These are phyloP conservation scores for Tolypocladium endophyticum DNA, from an alignment of 2,329 filamentous ascomycete genomes.

Conservation along the genomic window DNA sequence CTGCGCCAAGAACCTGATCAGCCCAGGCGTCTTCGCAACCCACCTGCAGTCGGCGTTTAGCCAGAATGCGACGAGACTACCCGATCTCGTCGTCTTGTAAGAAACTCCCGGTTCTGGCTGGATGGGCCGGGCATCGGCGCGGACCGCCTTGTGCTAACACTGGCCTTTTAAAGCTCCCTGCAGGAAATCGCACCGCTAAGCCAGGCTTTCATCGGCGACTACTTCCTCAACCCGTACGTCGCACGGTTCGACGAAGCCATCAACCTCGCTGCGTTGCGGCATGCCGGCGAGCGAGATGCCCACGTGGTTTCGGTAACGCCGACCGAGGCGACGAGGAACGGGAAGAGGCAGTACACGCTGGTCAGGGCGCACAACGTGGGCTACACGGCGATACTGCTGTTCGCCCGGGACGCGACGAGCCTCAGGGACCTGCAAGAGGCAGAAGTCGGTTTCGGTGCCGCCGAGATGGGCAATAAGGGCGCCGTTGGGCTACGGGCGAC, in stretches of 20 bases:
- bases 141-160: background rate
- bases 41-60: conserved; percentile 55
- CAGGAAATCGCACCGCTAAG: conserved; percentile 85
- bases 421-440: conserved; percentile 63
- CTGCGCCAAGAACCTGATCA: conserved; percentile 63
- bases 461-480: conserved; percentile 92
- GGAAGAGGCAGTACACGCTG: conserved; percentile 50
- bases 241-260: conserved; percentile 61
- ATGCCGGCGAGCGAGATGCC: conserved; percentile 9
- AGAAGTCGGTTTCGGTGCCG: conserved; percentile 73
- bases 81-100: conserved; percentile 48
- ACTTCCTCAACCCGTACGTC: conserved; percentile 68
- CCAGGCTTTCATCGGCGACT: conserved; percentile 75
- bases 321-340: conserved; percentile 5
- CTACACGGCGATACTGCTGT: conserved; percentile 84
- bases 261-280: conserved; percentile 49
- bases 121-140: background rate
- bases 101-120: conserved; percentile 11
- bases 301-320: conserved; percentile 6
- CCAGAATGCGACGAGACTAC: conserved; percentile 34
- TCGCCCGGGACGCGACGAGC: conserved; percentile 53
- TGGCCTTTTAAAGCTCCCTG: conserved; percentile 48
- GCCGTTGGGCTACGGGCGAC: conserved; percentile 69
- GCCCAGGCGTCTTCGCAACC: conserved; percentile 58
- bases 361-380: conserved; percentile 67